Conservation (phyloP, 2,329 filamentous ascomycete species). For the Mycosphaerella sp. region DNA sequence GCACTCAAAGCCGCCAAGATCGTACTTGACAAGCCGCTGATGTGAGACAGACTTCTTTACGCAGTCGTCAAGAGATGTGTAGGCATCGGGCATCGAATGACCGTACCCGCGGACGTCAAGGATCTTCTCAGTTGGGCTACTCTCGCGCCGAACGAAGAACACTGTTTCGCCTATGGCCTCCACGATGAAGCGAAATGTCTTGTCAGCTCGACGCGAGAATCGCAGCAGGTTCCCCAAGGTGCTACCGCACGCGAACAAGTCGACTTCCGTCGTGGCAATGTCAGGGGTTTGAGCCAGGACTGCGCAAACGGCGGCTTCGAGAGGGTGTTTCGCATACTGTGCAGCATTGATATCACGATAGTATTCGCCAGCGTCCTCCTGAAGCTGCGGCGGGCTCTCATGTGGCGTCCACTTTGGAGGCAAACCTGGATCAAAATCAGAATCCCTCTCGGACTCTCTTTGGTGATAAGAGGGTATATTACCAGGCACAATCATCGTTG, state of each 20-base stretch:
- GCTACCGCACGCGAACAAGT: constrained; percentile 56
- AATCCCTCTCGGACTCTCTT: neutral
- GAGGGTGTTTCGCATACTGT: constrained; percentile 44
- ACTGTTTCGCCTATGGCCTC: constrained; percentile 52
- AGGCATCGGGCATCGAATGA: constrained; percentile 59
- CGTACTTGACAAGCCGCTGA: constrained; percentile 55
- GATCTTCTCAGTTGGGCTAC: constrained; percentile 53
- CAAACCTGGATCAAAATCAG: constrained; percentile 35
- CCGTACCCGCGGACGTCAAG: constrained; percentile 54
- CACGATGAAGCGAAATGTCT: constrained; percentile 53
- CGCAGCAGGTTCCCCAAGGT: constrained; percentile 57
- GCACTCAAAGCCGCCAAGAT: constrained; percentile 48
- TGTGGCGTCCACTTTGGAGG: constrained; percentile 49
- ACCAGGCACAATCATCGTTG: constrained; percentile 45
- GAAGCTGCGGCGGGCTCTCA: constrained; percentile 30
- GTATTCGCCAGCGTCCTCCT: constrained; percentile 44
- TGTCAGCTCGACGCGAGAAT: constrained; percentile 44
- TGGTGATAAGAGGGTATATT: constrained; percentile 5
- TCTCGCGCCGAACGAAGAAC: constrained; percentile 58
- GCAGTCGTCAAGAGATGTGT: constrained; percentile 56
- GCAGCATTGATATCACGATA: constrained; percentile 52
- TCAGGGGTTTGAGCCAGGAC: constrained; percentile 37
- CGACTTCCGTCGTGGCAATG: constrained; percentile 36
- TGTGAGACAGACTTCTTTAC: constrained; percentile 54
- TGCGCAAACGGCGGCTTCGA: constrained; percentile 46